Evolutionary conservation across 257 asterid genomes (phyloP).

Genomic region (Plantago elongata): DNA sequence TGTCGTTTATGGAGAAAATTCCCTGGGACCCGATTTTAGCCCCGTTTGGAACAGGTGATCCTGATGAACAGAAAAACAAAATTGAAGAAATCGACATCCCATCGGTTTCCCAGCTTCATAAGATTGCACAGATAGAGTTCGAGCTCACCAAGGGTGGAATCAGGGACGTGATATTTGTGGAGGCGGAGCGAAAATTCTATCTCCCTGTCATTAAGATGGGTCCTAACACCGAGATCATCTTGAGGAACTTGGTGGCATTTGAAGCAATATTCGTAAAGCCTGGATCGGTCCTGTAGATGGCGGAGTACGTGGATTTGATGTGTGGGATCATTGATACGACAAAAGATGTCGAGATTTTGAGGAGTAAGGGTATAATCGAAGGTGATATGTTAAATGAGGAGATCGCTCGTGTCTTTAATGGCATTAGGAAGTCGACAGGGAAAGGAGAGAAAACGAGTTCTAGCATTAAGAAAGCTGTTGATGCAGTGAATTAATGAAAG

Average conservation of each 20-base stretch:
- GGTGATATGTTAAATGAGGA: slow-evolving; percentile 5
- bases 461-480: neutral
- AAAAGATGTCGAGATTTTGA: slow-evolving; percentile 20
- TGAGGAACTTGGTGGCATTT: slow-evolving; percentile 27
- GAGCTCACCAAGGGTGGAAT: slow-evolving; percentile 9
- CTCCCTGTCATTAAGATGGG: slow-evolving; percentile 17
- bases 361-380: neutral
- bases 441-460: slow-evolving; percentile 1
- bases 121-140: slow-evolving; percentile 11
- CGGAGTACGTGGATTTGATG: slow-evolving; percentile 23
- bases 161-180: slow-evolving; percentile 1
- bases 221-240: slow-evolving; percentile 16
- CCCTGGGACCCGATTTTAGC: neutral
- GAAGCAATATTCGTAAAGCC: slow-evolving; percentile 15
- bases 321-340: slow-evolving; percentile 21
- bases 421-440: slow-evolving; percentile 14
- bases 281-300: slow-evolving; percentile 5
- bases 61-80: no score
- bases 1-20: neutral
- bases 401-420: slow-evolving; percentile 19
- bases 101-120: slow-evolving; percentile 13
- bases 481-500: slow-evolving; percentile 14
- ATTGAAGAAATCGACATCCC: slow-evolving; percentile 20
- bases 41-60: neutral
- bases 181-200: neutral